Percentiles rank a stretch among this genome's conserved stretches.
phyloP scores from a whole-genome alignment of 2,329 filamentous ascomycete genomes.

The Dactylellina cionopaga region DNA sequence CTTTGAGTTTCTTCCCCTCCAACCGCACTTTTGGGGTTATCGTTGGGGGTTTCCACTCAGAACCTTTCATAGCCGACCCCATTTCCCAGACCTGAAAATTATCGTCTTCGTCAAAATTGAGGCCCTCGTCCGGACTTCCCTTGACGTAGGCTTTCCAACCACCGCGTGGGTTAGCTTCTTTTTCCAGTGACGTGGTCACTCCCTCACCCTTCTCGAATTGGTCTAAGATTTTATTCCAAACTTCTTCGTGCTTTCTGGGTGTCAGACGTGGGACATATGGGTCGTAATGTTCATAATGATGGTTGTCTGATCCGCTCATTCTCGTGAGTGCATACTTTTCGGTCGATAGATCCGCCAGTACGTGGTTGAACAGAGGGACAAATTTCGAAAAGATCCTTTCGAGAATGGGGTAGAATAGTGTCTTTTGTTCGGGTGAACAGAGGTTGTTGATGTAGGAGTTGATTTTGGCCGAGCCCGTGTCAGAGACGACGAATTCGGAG shows the following conservation, averaged over 20 bases:
- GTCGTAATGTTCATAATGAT: not conserved
- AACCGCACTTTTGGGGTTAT: not conserved
- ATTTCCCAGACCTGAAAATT: too few relatives aligned
- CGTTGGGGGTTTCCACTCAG: too few relatives aligned
- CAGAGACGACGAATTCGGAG: conserved; percentile 6
- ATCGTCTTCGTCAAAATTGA: too few relatives aligned
- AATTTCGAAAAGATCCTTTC: conserved; percentile 24
- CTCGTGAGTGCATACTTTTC: not conserved
- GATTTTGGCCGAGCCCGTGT: conserved; percentile 10
- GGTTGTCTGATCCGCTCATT: too few relatives aligned
- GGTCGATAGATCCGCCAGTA: not conserved
- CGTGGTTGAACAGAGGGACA: conserved; percentile 19
- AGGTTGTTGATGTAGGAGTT: conserved; percentile 30
- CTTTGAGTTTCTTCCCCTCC: conserved; percentile 65
- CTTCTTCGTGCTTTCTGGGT: not conserved
- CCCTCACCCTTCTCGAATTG: conserved; percentile 1
- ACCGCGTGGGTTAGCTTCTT: too few relatives aligned
- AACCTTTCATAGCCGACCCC: too few relatives aligned
- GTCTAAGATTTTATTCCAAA: conserved; percentile 1
- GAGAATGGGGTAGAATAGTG: conserved; percentile 21
- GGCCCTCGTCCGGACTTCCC: too few relatives aligned
- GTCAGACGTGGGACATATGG: not conserved
- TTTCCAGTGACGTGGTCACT: too few relatives aligned
- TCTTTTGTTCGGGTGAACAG: not conserved
- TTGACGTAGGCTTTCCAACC: too few relatives aligned